Base-by-base conservation (phyloP, 2,329 filamentous ascomycete species). In the Pyrenochaeta sp. region DNA sequence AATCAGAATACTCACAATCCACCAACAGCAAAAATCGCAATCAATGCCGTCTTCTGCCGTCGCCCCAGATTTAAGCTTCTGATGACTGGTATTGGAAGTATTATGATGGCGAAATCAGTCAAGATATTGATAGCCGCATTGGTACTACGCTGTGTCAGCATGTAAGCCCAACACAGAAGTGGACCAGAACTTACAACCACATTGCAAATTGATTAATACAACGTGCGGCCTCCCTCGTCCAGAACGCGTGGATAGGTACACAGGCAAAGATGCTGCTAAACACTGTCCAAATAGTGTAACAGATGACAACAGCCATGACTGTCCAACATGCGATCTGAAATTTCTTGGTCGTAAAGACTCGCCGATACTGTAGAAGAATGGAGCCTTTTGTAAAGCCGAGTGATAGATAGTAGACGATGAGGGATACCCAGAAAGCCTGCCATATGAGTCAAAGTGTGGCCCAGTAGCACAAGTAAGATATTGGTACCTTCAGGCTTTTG, bases 1-100 rank as follows among this genome's bases (percentile, higher is more conserved):
- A 18, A 31, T 36, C 39, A 44, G 3, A 27, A 5, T 43, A 73
- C 75, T 68, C 66, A 78, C 77, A 78, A 75, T 23, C 69, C 69
- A 23, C 76, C 77, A 10, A 79, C 58, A 6, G 71, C 69, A 43
- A 79, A 79, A 23, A 79, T 71, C 5, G 63, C 66, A 6, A 67
- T 64, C 3, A 79, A 58, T 7, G 72, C 71, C 32, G 69, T 53
- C 54, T 77, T 78, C 51, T 78, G 73, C 20, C 64, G 58, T 14
- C 54, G 57, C 9, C 71, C 67, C 18, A 79, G 62, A 15, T 71
- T 73, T 41, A 79, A 53, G 10, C 64, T 66, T 40, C 60, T 49
- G 23, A 76, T 68, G 1, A 74, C 67, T 1, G 71, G 72, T 51
- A 76, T 74, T 1, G 73, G 73, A 0, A 75, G 61, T 1, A 74